Evolutionary conservation across 176 grass and related monocot species (phyloP), one percentile per base, ranked within the genome.

Genomic region (Eleusine indica): DNA sequence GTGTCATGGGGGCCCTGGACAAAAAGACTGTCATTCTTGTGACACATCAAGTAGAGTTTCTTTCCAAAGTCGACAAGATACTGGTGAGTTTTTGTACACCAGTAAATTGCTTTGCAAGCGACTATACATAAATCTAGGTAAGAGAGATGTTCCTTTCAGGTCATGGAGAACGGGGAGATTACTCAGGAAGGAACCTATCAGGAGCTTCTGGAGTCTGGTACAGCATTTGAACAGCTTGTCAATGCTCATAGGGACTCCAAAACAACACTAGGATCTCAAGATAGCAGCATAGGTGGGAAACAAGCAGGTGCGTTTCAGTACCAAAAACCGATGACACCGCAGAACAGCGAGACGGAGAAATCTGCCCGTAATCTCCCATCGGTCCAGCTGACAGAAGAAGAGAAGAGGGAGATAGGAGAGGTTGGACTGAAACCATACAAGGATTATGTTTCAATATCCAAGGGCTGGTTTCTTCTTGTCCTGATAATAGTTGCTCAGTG

Each of bases 31-130:
- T 95, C 28, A 73, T 98, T 80, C 91, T 95, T 73, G 91, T 98
- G 7, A 95, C 93, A 39, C 96, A 98, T 65, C 96, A 98, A 78
- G 96, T 98, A 15, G 93, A 98, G 29, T 98, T 98, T 79, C 85
- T 95, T 49, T 87, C 89, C 65, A 88, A 93, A 77, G 96, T 92
- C 73, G 93, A 98, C 84, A 80, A 71, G 14, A 93, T 98, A 48
- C 66, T 98, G 89, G 96, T 93, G 69, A 85, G 78, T 81, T 51
- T 81, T 49, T 74, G 53, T 4, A 17, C 65, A 72, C 70, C 60
- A 12, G 21, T 52, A 53, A 4, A 48, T 19, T 60, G 16, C 39
- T 68, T 37, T 58, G n/a, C 64, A 66, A 70, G 58, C 3, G 75
- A 30, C 44, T 49, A 18, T 5, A 48, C 44, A 37, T 4, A 25